phyloP scores from a whole-genome alignment of 768 basidiomycete species.

The Lentinula raphanica region DNA sequence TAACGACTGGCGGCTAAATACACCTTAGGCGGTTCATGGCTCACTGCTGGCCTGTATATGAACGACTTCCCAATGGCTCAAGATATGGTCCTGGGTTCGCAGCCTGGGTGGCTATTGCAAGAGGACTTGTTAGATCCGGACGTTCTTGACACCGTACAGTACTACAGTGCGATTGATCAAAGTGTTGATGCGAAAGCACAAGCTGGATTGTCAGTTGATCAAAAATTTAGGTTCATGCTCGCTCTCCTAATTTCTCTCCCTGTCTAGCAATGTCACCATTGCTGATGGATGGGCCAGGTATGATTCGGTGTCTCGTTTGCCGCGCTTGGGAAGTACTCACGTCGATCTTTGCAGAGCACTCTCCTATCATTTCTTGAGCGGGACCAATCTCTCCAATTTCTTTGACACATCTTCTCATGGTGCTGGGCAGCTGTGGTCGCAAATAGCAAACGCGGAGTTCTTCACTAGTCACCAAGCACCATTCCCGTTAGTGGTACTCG shows the following conservation, averaged over 20 bases:
- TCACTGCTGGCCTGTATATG: constrained; percentile 55
- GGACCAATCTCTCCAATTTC: constrained; percentile 53
- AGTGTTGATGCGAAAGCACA: constrained; percentile 53
- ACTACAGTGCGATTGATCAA: constrained; percentile 49
- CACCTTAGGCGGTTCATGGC: constrained; percentile 72
- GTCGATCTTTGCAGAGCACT: constrained; percentile 40
- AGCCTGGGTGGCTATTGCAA: constrained; percentile 55
- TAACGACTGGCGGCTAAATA: too few species aligned
- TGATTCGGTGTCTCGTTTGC: neutral
- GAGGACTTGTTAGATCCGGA: constrained; percentile 42
- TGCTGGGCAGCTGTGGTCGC: constrained; percentile 69
- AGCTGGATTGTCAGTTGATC: constrained; percentile 41
- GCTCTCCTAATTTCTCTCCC: neutral
- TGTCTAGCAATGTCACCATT: constrained; percentile 53
- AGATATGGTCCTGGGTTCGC: constrained; percentile 54
- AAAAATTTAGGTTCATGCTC: neutral
- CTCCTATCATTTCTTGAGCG: constrained; percentile 69
- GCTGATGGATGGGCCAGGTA: constrained; percentile 49
- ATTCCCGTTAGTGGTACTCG: constrained; percentile 61
- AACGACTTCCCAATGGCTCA: constrained; percentile 58
- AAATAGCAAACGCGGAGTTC: constrained; percentile 43
- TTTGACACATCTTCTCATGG: constrained; percentile 59
- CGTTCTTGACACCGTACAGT: constrained; percentile 41
- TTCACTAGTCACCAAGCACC: constrained; percentile 50
- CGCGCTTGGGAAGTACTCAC: neutral